phyloP scores from a whole-genome alignment of 129 eudicot genomes.

The Pseudognaphalium luteoalbum region DNA sequence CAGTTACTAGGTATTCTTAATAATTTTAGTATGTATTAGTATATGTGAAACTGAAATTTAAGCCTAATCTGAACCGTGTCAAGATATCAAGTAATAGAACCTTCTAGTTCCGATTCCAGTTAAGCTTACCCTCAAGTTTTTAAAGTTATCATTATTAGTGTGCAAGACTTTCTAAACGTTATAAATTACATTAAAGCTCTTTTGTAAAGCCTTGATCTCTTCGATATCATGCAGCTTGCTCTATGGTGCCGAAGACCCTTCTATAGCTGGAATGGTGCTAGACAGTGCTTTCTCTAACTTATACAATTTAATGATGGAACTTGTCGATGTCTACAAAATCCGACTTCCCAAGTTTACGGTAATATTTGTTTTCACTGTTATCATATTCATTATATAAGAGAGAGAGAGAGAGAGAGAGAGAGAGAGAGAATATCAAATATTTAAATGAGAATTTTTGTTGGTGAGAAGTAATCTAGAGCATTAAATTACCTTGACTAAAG shows the following conservation, averaged over 20 bases:
- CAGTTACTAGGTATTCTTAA: conserved; percentile 74
- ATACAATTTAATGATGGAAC: conserved; percentile 90
- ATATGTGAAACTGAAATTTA: conserved; percentile 2
- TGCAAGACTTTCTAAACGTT: neutral
- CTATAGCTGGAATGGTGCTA: conserved; percentile 94
- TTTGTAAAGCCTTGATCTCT: neutral
- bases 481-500: neutral
- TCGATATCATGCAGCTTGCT: conserved; percentile 50
- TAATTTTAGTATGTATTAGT: neutral
- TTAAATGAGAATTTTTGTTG: neutral
- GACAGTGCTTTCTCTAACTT: conserved; percentile 97
- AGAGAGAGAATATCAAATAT: neutral
- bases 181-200: neutral
- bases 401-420: neutral
- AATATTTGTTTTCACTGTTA: conserved; percentile 24
- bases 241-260: conserved; percentile 97
- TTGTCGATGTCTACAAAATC: conserved; percentile 90
- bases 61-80: neutral
- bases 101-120: neutral
- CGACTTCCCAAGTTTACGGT: conserved; percentile 95
- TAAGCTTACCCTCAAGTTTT: neutral
- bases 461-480: neutral
- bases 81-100: neutral
- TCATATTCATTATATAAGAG: too few species aligned
- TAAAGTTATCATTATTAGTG: neutral